Conservation (phyloP, 1,139 yeast species). For the Yamadazyma sp. region DNA sequence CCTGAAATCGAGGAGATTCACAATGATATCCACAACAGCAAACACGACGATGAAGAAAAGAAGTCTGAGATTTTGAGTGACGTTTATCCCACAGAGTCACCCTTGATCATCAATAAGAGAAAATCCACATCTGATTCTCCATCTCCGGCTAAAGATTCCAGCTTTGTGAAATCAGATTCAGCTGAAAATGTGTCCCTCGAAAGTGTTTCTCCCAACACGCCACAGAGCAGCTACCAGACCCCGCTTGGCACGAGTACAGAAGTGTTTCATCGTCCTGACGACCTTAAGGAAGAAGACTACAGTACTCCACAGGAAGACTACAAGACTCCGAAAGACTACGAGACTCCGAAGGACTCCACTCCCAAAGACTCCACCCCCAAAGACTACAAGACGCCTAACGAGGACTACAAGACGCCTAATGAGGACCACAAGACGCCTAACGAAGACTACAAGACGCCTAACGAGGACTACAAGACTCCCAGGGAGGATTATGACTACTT, state of each 20-base stretch:
- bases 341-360: slow-evolving; percentile 3
- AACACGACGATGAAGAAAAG: slow-evolving; percentile 22
- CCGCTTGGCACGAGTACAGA: slow-evolving; percentile 8
- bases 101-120: slow-evolving; percentile 37
- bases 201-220: slow-evolving; percentile 11
- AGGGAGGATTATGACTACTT: slow-evolving; percentile 5
- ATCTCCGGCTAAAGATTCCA: slow-evolving; percentile 1
- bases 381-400: slow-evolving; percentile 1
- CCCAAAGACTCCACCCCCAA: too few relatives aligned
- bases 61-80: slow-evolving; percentile 46
- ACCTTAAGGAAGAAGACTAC: slow-evolving; percentile 10
- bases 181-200: not conserved
- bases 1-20: slow-evolving; percentile 14
- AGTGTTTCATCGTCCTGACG: slow-evolving; percentile 5
- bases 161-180: not conserved
- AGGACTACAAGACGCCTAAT: slow-evolving; percentile 3
- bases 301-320: slow-evolving; percentile 2
- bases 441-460: slow-evolving; percentile 1
- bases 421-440: slow-evolving; percentile 2
- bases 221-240: slow-evolving; percentile 15
- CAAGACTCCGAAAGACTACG: not conserved
- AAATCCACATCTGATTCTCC: slow-evolving; percentile 10
- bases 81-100: slow-evolving; percentile 36
- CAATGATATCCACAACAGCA: slow-evolving; percentile 6
- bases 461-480: slow-evolving; percentile 3